These are phyloP conservation scores for Fusarium sp. DNA, from an alignment of 2,329 filamentous ascomycete genomes.

Conservation along the genomic window DNA sequence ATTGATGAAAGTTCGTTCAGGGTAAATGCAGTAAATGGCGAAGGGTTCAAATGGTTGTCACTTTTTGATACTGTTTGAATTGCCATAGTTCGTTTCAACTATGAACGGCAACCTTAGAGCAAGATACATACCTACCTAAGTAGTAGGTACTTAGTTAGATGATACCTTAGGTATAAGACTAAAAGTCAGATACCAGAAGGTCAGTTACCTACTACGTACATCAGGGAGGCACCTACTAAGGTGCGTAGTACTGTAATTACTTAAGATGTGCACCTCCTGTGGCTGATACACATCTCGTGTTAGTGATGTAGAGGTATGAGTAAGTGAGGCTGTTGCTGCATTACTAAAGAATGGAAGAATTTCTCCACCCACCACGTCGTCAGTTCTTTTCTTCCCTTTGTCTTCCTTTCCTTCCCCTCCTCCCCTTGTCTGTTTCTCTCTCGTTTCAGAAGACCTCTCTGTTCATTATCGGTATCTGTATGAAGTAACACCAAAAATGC, in stretches of 20 bases:
- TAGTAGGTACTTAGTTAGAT: too few relatives aligned
- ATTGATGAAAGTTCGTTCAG: slow-evolving; percentile 22
- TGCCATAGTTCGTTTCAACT: too few relatives aligned
- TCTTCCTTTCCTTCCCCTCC: neutral
- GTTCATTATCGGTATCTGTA: neutral
- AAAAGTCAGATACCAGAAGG: too few relatives aligned
- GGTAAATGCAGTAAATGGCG: neutral
- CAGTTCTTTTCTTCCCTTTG: slow-evolving; percentile 14
- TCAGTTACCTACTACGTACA: too few relatives aligned
- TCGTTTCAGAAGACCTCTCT: neutral
- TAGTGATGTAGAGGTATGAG: neutral
- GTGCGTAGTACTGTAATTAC: too few relatives aligned
- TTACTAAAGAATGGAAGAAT: slow-evolving; percentile 19
- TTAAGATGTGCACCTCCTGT: slow-evolving; percentile 3
- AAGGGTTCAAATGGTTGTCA: neutral
- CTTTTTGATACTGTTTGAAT: too few relatives aligned
- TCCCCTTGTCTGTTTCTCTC: neutral
- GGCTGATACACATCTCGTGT: slow-evolving; percentile 1
- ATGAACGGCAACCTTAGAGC: neutral
- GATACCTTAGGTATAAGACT: too few relatives aligned
- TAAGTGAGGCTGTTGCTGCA: slow-evolving; percentile 6
- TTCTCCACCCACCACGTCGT: slow-evolving; percentile 33
- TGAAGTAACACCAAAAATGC: too few relatives aligned
- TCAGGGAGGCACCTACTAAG: neutral
- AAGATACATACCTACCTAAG: too few relatives aligned